Percentiles rank a stretch among this genome's conserved stretches.
phyloP scores from a whole-genome alignment of 1,284 basidiomycete species.

The Leccinum pachyderme region DNA sequence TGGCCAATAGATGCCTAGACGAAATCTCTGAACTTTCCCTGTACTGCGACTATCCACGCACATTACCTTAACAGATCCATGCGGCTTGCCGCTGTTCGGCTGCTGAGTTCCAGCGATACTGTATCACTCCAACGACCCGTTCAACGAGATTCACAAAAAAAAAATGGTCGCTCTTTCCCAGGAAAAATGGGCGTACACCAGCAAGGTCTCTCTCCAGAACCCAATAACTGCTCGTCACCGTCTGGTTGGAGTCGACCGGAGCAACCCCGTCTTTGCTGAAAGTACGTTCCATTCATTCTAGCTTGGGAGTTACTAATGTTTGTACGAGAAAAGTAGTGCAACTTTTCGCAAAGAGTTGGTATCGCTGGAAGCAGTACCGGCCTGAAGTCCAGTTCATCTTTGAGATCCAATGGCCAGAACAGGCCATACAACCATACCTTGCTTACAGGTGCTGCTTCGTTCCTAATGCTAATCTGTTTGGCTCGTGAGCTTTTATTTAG shows the following conservation, averaged over 20 bases:
- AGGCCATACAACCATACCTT: conserved; percentile 11
- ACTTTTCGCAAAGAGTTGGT: conserved; percentile 13
- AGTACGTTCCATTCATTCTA: conserved; percentile 3
- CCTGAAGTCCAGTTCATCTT: conserved; percentile 18
- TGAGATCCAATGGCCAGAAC: conserved; percentile 14
- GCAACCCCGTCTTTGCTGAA: conserved; percentile 7
- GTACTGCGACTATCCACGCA: neutral
- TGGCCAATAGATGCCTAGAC: neutral
- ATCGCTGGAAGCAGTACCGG: conserved; percentile 11
- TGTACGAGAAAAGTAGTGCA: conserved; percentile 5
- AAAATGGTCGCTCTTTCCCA: neutral
- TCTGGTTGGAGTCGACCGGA: conserved; percentile 7
- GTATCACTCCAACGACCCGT: neutral
- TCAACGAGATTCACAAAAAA: neutral
- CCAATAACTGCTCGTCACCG: conserved; percentile 4
- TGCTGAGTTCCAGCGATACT: neutral
- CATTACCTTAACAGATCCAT: neutral
- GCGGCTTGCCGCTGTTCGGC: neutral
- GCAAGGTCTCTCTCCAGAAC: conserved; percentile 1
- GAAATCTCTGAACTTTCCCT: neutral
- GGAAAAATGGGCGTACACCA: neutral
- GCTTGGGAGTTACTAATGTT: neutral
- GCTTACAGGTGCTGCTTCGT: conserved; percentile 11
- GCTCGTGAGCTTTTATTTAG: conserved; percentile 1
- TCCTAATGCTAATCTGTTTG: neutral